Base-by-base conservation (phyloP, 2,329 filamentous ascomycete species). In the Pyricularia sp. region DNA sequence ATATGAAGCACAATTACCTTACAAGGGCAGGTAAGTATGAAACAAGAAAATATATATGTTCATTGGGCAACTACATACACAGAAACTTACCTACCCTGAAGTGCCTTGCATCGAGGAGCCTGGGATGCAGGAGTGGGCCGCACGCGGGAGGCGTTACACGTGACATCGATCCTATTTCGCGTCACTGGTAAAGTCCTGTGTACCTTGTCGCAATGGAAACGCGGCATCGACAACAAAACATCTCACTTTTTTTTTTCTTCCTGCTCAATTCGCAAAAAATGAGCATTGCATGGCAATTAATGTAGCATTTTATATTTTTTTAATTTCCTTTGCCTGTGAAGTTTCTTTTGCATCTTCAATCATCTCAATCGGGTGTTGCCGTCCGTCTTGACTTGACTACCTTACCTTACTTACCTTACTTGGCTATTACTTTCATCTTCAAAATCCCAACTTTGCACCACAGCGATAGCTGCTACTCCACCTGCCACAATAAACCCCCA, bases 131-230 rank as follows among this genome's bases (percentile, higher is more conserved):
- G 20, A 23, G 59, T 28, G 59, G 59, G 59, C 23, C 28, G 59
- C 28, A 28, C 28, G 23, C 36, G 14, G 7, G 64, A 65, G 33
- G 9, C 14, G 25, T 25, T 33, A 20, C 65, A 66, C 65, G 65
- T 66, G 65, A 66, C 20, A 17, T 58, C 65, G 65, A 26, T 66
- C 65, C 25, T 55, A 11, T 66, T 50, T 66, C 65, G 65, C 65
- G 65, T 66, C 59, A 26, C 59, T 30, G 9, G 12, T 23, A 30
- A 28, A 26, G 59, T 17, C 12, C 28, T 64, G 59, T 2, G 4
- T 17, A 26, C 59, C 23, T 63, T 64, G 25, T 12, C 59, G 17
- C 14, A 26, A 4, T 26, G 59, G 12, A 23, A 64, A 64, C 59
- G 42, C 42, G 42, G 42, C 42, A 64, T 64, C 12, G 59, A 26